Evolutionary conservation across 1,284 basidiomycete species (phyloP).

Genomic region (Ceratobasidium sp.): DNA sequence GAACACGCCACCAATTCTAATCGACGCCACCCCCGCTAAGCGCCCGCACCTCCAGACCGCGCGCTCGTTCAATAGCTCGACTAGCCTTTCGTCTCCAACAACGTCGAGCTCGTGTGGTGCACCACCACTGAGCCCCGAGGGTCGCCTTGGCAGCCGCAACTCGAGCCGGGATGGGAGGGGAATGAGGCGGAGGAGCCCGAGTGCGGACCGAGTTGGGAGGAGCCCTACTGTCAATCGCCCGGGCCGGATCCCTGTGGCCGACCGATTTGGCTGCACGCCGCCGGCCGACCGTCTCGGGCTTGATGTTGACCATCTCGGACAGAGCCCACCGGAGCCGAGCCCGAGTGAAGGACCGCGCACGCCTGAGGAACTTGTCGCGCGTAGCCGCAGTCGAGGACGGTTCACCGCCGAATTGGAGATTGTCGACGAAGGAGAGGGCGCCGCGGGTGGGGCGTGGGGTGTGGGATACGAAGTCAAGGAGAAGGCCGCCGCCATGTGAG

Average conservation of each 20-base stretch:
- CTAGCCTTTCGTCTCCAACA: background rate
- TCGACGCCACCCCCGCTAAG: background rate
- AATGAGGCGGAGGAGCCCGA: constrained; percentile 2
- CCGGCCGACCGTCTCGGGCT: background rate
- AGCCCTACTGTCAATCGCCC: background rate
- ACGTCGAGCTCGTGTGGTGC: constrained; percentile 17
- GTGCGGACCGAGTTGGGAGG: background rate
- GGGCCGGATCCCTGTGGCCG: background rate
- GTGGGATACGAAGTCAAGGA: constrained; percentile 3
- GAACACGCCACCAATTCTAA: constrained; percentile 17
- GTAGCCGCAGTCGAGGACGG: constrained; percentile 28
- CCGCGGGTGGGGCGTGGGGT: background rate
- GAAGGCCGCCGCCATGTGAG: background rate
- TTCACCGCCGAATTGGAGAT: constrained; percentile 27
- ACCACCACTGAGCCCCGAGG: constrained; percentile 35
- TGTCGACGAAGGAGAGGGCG: constrained; percentile 19
- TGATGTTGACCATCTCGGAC: constrained; percentile 19
- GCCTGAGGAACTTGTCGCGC: constrained; percentile 34
- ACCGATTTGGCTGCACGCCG: background rate
- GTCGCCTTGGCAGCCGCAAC: background rate
- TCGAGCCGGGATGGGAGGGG: constrained; percentile 13
- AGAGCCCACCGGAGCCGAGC: constrained; percentile 16
- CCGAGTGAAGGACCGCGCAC: constrained; percentile 32
- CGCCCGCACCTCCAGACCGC: constrained; percentile 13
- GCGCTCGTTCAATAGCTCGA: constrained; percentile 25